Base-by-base conservation (phyloP, 768 basidiomycete species). In the Lactarius pseudohatsudake region DNA sequence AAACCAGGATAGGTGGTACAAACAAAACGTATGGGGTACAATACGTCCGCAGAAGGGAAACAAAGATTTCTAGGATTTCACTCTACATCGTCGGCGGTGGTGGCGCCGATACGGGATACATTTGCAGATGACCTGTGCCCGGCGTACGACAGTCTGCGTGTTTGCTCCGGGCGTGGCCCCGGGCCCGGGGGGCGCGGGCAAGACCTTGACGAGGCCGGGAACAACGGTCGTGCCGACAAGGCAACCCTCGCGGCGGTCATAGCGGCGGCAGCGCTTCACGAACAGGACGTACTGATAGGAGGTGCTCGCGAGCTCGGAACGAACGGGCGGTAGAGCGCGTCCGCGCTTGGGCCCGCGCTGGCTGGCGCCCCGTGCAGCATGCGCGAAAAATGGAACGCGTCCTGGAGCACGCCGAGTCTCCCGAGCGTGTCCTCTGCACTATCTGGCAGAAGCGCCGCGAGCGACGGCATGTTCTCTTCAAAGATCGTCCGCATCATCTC, bases 81-180 rank as follows among this genome's bases (percentile, higher is more conserved):
- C 32, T 15, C 20, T 64, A 59, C 40, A 63, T 26, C 20, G 45
- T 1, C 2, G 30, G 32, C 13, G 57, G 57, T n/a, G 62, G 40
- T 13, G 58, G 26, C 50, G 26, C 26, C 11, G 57, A 47, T 13
- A 18, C 28, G 22, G 66, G 50, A 30, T 59, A 73, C 90, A 95
- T 76, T 91, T 89, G 71, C 92, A 94, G 58, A 93, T 86, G 18
- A 92, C 92, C 76, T 92, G 92, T 13, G 93, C 92, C 62, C 92
- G 80, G 66, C 91, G 78, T 13, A 94, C 91, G 55, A 94, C 87
- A 15, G 85, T 88, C 81, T 90, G 90, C 54, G 82, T 72, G 63
- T 79, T 83, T 34, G 86, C 83, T 41, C 79, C 76, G 60, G 66
- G 59, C 61, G 74, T 72, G 9, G 81, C 80, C 53, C 78, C 76